Conservation (phyloP, 345 rosid genomes). For the Lepidium sativum region DNA sequence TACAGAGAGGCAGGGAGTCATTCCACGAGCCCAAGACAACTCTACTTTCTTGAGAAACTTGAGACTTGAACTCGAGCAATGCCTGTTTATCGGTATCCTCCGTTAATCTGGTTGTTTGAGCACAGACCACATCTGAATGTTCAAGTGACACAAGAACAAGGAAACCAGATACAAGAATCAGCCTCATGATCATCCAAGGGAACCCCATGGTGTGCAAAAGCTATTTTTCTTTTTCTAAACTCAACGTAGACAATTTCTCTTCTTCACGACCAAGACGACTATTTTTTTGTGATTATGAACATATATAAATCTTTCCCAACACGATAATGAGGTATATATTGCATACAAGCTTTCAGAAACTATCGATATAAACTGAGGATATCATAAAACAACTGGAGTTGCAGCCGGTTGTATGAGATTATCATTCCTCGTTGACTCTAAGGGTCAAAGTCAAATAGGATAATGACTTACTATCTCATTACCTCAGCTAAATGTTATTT, state of each 20-base stretch:
- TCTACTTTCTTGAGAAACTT: conserved; percentile 8
- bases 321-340: not conserved
- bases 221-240: not conserved
- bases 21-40: conserved; percentile 21
- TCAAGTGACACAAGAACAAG: not conserved
- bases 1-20: conserved; percentile 14
- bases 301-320: not conserved
- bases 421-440: not conserved
- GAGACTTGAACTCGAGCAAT: conserved; percentile 18
- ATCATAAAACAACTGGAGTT: not conserved
- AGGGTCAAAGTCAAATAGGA: not conserved
- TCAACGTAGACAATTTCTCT: not conserved
- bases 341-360: not conserved
- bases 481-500: not conserved
- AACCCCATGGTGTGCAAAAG: not conserved
- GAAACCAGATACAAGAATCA: conserved; percentile 7
- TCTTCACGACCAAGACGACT: not conserved
- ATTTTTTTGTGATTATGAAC: not conserved
- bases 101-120: conserved; percentile 14
- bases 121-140: not conserved
- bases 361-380: not conserved
- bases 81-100: conserved; percentile 24
- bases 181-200: not conserved
- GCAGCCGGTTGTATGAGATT: not conserved
- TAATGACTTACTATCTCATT: not conserved